Conservation (phyloP, 257 asterid genomes). For the Cynanchum wilfordii region DNA sequence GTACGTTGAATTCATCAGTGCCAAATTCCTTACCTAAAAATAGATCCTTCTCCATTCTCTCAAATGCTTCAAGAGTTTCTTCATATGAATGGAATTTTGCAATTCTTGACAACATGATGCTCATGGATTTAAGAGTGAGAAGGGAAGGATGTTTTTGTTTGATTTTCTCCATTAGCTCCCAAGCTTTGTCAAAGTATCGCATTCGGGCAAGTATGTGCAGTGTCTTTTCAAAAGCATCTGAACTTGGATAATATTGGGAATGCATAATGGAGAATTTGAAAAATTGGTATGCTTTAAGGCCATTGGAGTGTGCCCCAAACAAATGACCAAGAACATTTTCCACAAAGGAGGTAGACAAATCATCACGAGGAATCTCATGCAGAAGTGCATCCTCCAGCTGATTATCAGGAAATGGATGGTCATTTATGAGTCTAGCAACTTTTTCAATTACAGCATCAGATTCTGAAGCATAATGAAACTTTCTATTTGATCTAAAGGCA, state of each 20-base stretch:
- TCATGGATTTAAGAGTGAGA: constrained; percentile 81
- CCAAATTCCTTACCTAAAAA: constrained; percentile 50
- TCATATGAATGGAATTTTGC: constrained; percentile 74
- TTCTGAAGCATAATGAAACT: constrained; percentile 33
- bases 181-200: constrained; percentile 82
- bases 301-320: constrained; percentile 81
- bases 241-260: constrained; percentile 48
- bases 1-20: constrained; percentile 69
- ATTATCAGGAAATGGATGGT: constrained; percentile 59
- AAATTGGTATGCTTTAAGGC: constrained; percentile 77
- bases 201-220: constrained; percentile 82
- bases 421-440: constrained; percentile 49
- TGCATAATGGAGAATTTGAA: constrained; percentile 58
- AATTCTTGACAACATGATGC: constrained; percentile 76
- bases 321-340: constrained; percentile 71
- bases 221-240: constrained; percentile 86
- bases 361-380: constrained; percentile 32
- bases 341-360: constrained; percentile 48
- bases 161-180: constrained; percentile 63
- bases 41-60: constrained; percentile 62
- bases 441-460: constrained; percentile 30
- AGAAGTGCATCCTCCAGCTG: constrained; percentile 49
- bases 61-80: constrained; percentile 69
- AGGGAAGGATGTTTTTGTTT: constrained; percentile 48
- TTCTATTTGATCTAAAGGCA: constrained; percentile 15